Evolutionary conservation across 345 rosid genomes (phyloP), one percentile per base, ranked within the genome.

Genomic region (Boechera retrofracta): DNA sequence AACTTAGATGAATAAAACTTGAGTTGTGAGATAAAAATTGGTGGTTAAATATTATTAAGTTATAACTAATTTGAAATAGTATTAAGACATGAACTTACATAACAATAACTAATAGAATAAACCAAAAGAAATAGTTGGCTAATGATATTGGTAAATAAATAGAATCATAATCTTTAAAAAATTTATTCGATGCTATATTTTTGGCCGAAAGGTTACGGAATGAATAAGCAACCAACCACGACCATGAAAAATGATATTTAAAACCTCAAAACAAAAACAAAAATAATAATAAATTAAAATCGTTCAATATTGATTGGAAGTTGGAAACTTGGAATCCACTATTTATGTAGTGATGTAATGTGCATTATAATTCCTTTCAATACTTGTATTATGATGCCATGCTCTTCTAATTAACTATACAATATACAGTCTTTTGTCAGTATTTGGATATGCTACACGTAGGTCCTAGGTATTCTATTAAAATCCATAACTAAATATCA

Each of bases 191-290:
- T 74, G 21, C 66, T 45, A 55, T 24, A 56, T 15, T 44, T 47
- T 65, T 74, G 41, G 51, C 51, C 42, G 59, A 26, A 66, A 74
- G 51, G 59, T 56, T 74, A 26, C 41, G 51, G 38, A 64, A 65
- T 74, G 41, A 47, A 66, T 66, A 66, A 56, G 72, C 78, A 74
- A 74, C 41, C 59, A 42, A 64, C 35, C 48, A 57, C 38, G 11
- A 66, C 72, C 72, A 66, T 2, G 10, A 35, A 54, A 63, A 18
- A 15, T 53, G 16, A 16, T 64, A 2, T 3, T 73, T 7, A 10
- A 18, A 52, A 7, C 7, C 8, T 7, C 2, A 6, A 41, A 28
- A 39, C 3, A 33, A 62, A 52, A 21, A 41, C 1, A 11, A 41
- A 16, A 16, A 11, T 11, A 10, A 11, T 39, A 18, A 54, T 16